phyloP scores from a whole-genome alignment of 768 basidiomycete species.

The Tulasnella sp. region DNA sequence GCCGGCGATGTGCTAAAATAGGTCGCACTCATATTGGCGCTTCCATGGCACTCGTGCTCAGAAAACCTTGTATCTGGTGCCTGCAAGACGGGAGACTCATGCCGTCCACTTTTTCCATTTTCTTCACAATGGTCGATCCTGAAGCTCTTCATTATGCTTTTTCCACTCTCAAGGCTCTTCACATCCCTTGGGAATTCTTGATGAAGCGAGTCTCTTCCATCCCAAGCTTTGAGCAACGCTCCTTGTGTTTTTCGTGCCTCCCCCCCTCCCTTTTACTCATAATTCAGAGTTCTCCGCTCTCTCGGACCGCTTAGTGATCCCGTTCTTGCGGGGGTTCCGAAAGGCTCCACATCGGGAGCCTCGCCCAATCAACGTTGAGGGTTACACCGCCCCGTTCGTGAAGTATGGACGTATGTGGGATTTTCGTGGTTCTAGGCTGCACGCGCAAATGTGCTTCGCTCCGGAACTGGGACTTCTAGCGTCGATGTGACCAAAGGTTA shows the following conservation, averaged over 20 bases:
- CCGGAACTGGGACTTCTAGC: background rate
- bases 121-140: conserved; percentile 1
- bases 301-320: background rate
- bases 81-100: background rate
- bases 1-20: background rate
- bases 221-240: background rate
- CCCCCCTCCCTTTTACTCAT: too few relatives aligned
- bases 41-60: background rate
- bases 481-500: background rate
- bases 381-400: background rate
- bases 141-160: background rate
- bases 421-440: background rate
- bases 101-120: background rate
- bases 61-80: background rate
- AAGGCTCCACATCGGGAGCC: background rate
- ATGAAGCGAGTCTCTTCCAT: background rate
- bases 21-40: background rate
- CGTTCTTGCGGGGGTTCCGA: background rate
- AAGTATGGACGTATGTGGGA: background rate
- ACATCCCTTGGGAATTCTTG: background rate
- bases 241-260: background rate
- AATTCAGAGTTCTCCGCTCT: background rate
- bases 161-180: background rate
- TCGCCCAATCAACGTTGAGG: background rate
- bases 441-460: background rate